Base-by-base conservation (phyloP, 495 filamentous ascomycete species). In the Trypethelium eluteriae region DNA sequence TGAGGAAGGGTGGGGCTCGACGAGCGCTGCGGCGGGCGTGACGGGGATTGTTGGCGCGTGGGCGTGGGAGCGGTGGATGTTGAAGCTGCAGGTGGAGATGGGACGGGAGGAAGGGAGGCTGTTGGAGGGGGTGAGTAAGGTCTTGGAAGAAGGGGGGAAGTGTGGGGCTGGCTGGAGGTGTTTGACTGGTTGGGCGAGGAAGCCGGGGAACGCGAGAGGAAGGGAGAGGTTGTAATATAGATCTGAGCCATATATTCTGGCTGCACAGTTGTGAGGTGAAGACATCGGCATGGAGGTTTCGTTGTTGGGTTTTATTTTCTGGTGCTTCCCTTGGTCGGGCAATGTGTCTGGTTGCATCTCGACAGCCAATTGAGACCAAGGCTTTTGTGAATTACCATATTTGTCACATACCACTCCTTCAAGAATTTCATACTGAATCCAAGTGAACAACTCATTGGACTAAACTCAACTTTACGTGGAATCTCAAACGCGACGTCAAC, bases 21-120 rank as follows among this genome's bases (percentile, higher is more conserved):
- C 89, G 0, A 84, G 85, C 34, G 85, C 89, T 70, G 84, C 85
- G 32, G 90, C 91, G 1, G 85, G 81, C 66, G 80, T 96, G 62
- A 87, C 91, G 0, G 92, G 92, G 5, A 72, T 97, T 18, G 84
- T 96, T 3, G 94, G 92, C 12, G 85, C 87, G 36, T 96, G 93
- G 91, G 84, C 87, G 70, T 98, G 93, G 93, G 94, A 98, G 83
- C 89, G 90, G 76, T 98, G 94, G 94, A 83, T 97, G 76, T 73
- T 97, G 68, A 91, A 89, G 77, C 78, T 93, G 72, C 88, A 93
- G 75, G 82, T 86, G 74, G 93, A 96, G 80, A 92, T 89, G 81
- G 89, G 88, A 5, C 84, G 85, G 11, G 85, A 85, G 41, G 78
- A 79, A 41, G 80, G 86, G 67, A 78, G 81, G 68, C 81, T 74